phyloP scores from a whole-genome alignment of 164 flowering plant species.

The Liquidambar formosana region DNA sequence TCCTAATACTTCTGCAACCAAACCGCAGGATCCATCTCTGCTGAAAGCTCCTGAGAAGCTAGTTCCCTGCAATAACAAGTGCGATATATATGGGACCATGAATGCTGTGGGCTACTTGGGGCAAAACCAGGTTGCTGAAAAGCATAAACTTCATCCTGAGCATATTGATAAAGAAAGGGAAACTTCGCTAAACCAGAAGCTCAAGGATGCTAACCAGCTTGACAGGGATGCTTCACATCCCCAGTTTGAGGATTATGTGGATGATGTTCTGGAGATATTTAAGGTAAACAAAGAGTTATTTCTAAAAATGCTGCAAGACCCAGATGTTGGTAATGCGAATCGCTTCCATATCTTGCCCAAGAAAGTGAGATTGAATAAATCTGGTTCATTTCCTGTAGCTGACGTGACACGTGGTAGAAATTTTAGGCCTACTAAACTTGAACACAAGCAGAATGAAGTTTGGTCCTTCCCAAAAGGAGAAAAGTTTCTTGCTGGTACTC shows the following conservation, averaged over 20 bases:
- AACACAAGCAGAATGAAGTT: constrained; percentile 41
- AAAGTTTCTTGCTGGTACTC: constrained; percentile 1
- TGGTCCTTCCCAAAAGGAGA: constrained; percentile 27
- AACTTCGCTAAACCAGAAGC: constrained; percentile 8
- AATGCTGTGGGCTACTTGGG: neutral
- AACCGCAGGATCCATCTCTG: neutral
- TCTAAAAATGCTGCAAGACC: constrained; percentile 18
- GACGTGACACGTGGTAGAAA: constrained; percentile 1
- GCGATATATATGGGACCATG: neutral
- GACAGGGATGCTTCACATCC: constrained; percentile 6
- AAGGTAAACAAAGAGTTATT: constrained; percentile 31
- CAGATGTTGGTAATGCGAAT: constrained; percentile 4
- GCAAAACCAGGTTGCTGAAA: neutral
- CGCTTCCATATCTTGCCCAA: constrained; percentile 5
- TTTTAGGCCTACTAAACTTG: constrained; percentile 22
- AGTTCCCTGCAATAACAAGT: neutral
- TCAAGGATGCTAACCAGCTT: constrained; percentile 2
- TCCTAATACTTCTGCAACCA: constrained; percentile 1
- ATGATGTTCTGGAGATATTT: constrained; percentile 32
- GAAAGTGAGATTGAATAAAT: constrained; percentile 24
- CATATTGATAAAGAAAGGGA: neutral
- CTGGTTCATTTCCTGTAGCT: constrained; percentile 35
- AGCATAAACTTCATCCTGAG: neutral
- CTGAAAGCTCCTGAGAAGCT: neutral
- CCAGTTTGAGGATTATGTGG: constrained; percentile 15